A percentile compares a stretch with the other conserved stretches of the same genome.
phyloP scores from a whole-genome alignment of 2,329 filamentous ascomycete species.

The Aureobasidium sp. region DNA sequence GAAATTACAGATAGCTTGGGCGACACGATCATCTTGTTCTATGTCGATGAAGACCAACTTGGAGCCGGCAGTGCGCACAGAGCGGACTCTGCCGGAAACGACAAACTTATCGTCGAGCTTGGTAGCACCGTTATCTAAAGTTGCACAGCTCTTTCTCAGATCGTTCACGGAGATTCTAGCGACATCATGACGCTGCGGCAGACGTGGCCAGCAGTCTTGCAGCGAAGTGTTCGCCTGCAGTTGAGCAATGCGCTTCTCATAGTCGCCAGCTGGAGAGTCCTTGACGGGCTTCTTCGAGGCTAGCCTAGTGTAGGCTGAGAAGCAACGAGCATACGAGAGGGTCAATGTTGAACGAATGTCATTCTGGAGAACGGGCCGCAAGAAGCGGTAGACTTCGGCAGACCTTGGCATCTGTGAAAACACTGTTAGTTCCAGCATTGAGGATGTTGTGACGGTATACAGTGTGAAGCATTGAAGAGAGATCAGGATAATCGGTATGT shows the following conservation, averaged over 20 bases:
- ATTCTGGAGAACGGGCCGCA: slow-evolving; percentile 48
- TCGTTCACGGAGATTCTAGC: slow-evolving; percentile 17
- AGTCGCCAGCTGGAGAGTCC: slow-evolving; percentile 29
- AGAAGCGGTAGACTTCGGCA: slow-evolving; percentile 39
- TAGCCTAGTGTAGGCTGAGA: slow-evolving; percentile 27
- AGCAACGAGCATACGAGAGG: slow-evolving; percentile 42
- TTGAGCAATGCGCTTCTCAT: slow-evolving; percentile 45
- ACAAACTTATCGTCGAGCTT: not conserved
- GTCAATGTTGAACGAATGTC: slow-evolving; percentile 29
- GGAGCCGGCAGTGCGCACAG: slow-evolving; percentile 61
- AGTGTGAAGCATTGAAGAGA: slow-evolving; percentile 1
- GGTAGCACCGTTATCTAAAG: slow-evolving; percentile 3
- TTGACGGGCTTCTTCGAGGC: slow-evolving; percentile 11
- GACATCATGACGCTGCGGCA: slow-evolving; percentile 19
- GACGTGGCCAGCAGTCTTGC: slow-evolving; percentile 48
- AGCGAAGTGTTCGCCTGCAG: slow-evolving; percentile 42
- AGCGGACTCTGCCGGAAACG: slow-evolving; percentile 59
- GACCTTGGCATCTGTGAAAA: slow-evolving; percentile 36
- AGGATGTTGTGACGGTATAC: slow-evolving; percentile 34
- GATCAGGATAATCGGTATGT: slow-evolving; percentile 29
- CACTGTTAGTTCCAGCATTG: slow-evolving; percentile 1
- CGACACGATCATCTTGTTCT: slow-evolving; percentile 57
- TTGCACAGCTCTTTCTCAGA: slow-evolving; percentile 12
- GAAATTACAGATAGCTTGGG: slow-evolving; percentile 71
- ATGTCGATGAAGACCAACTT: slow-evolving; percentile 82